Evolutionary conservation across 306 rosid genomes (phyloP), one percentile per base, ranked within the genome.

Genomic region (Crotalaria pallida): DNA sequence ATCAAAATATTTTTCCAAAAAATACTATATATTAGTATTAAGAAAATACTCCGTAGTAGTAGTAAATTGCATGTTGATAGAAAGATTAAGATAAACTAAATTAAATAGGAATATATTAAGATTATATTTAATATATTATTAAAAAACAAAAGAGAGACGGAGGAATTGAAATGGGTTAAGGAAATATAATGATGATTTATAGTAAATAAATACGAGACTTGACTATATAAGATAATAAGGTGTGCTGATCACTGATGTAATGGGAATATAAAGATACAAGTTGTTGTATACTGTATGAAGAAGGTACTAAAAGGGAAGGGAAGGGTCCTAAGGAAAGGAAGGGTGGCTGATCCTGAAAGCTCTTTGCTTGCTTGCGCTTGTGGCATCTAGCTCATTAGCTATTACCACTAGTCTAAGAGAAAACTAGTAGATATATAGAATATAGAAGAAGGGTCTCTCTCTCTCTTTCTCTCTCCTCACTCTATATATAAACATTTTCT

Each of bases 351-450:
- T 70, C 67, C 71, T 52, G 38, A 64, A 51, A 74, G 75, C 51
- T 58, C 29, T 50, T 79, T 45, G 79, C 72, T 79, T 45, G 79
- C 72, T 73, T 73, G 76, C n/a, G 43, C 27, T 22, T 2, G 41
- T 56, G 58, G 71, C 79, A 77, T 33, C 7, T n/a, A n/a, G n/a
- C n/a, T n/a, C n/a, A n/a, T 7, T 10, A 38, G 8, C 64, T 45
- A 49, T 48, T 48, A 53, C 65, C 65, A 40, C 45, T 38, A 7
- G 31, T 5, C 1, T 63, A 74, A n/a, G n/a, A n/a, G n/a, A n/a
- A n/a, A n/a, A n/a, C n/a, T n/a, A n/a, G n/a, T n/a, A n/a, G n/a
- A n/a, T n/a, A n/a, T n/a, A n/a, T n/a, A 78, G 58, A 78, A 78
- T 64, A 63, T 33, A 21, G n/a, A 63, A 55, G 60, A 57, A 53